A percentile compares a stretch with the other conserved stretches of the same genome.
Conservation (phyloP, 1,139 yeast species). For the Candida dubliniensis region DNA sequence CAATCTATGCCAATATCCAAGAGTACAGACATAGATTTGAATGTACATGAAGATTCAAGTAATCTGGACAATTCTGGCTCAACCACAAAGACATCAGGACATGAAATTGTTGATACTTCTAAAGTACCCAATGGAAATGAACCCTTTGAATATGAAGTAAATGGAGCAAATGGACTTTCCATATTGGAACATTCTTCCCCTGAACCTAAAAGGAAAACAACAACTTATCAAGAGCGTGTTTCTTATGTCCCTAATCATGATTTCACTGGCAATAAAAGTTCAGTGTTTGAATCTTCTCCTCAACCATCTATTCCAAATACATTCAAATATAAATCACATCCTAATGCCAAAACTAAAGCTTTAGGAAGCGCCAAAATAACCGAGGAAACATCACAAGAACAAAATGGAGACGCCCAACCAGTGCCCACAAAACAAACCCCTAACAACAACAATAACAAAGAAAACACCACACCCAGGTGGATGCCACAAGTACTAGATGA, state of each 20-base stretch:
- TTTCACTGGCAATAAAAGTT: conserved; percentile 23
- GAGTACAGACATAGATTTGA: neutral
- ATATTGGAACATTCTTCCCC: conserved; percentile 12
- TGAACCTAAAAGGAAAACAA: conserved; percentile 10
- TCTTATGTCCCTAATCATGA: conserved; percentile 37
- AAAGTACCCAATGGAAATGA: neutral
- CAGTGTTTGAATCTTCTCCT: conserved; percentile 18
- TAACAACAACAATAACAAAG: conserved; percentile 1
- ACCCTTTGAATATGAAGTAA: neutral
- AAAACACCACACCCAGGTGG: conserved; percentile 40
- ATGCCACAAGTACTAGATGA: conserved; percentile 44
- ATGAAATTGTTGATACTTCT: neutral
- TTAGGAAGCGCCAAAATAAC: conserved; percentile 19
- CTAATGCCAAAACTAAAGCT: conserved; percentile 45
- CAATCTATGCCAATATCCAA: neutral
- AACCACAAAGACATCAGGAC: conserved; percentile 3
- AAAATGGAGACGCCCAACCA: conserved; percentile 7
- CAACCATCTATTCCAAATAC: conserved; percentile 45
- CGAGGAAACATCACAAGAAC: conserved; percentile 6
- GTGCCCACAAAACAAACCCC: conserved; percentile 1
- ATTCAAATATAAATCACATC: conserved; percentile 46
- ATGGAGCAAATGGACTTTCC: conserved; percentile 2
- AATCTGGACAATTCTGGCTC: conserved; percentile 4
- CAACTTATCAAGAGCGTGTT: conserved; percentile 28
- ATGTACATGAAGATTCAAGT: neutral